Evolutionary conservation across 2,329 filamentous ascomycete genomes (phyloP).

Genomic region (Zalaria sp.): DNA sequence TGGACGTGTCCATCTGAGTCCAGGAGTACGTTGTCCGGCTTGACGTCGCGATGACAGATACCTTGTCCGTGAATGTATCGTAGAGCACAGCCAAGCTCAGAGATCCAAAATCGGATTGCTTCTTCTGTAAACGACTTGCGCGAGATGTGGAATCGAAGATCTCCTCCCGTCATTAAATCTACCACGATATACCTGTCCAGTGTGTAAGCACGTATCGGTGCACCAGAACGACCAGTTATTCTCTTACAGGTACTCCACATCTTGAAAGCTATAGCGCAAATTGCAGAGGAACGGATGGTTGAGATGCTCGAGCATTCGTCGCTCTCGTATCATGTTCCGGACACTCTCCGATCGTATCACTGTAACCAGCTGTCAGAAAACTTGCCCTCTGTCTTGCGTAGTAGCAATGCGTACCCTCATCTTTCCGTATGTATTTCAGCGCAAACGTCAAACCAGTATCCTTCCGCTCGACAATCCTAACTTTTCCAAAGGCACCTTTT

Average conservation of each 20-base stretch:
- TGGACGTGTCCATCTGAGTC: conserved; percentile 90
- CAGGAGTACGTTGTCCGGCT: conserved; percentile 81
- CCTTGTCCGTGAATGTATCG: conserved; percentile 74
- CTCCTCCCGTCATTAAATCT: conserved; percentile 94
- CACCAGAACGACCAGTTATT: not conserved
- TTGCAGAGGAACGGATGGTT: conserved; percentile 98
- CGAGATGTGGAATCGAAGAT: conserved; percentile 93
- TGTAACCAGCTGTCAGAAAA: conserved; percentile 26
- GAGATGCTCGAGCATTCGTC: conserved; percentile 93
- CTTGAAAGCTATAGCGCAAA: conserved; percentile 95
- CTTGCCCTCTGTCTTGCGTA: conserved; percentile 5
- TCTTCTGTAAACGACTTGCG: conserved; percentile 97
- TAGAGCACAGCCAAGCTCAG: conserved; percentile 82
- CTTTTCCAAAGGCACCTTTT: conserved; percentile 96
- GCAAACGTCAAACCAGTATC: conserved; percentile 90
- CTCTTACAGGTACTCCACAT: conserved; percentile 91
- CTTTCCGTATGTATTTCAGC: conserved; percentile 95
- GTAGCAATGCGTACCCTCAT: conserved; percentile 58
- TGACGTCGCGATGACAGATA: conserved; percentile 83
- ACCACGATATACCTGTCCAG: conserved; percentile 67
- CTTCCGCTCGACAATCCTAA: conserved; percentile 95
- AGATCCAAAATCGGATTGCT: conserved; percentile 91
- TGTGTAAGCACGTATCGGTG: not conserved
- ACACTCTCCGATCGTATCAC: conserved; percentile 96
- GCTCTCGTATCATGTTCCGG: conserved; percentile 92